Evolutionary conservation across 768 basidiomycete species (phyloP), one percentile per base, ranked within the genome.

Genomic region (Basidioascus undulatus): DNA sequence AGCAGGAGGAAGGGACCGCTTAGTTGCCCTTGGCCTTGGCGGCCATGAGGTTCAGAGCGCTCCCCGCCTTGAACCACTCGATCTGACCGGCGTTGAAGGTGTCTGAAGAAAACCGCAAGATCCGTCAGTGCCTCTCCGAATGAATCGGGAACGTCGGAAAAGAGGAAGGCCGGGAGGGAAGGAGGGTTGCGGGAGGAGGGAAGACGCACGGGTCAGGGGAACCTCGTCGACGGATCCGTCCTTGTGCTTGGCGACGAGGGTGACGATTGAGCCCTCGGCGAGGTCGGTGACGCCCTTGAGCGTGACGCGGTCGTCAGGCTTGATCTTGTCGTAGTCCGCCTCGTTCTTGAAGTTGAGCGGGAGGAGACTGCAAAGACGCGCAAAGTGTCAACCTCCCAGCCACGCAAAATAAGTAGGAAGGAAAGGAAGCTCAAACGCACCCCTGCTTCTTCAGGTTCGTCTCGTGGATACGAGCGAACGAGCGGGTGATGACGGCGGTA

Each of bases 361-460:
- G 47, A 94, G 80, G 82, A 89, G 86, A 52, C n/a, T n/a, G n/a
- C n/a, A n/a, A n/a, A n/a, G n/a, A n/a, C n/a, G n/a, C n/a, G n/a
- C n/a, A n/a, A n/a, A n/a, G n/a, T n/a, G n/a, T n/a, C n/a, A n/a
- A n/a, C n/a, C n/a, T n/a, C n/a, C n/a, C n/a, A n/a, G n/a, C n/a
- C n/a, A n/a, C n/a, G n/a, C n/a, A n/a, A n/a, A n/a, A n/a, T n/a
- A n/a, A n/a, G n/a, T n/a, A n/a, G n/a, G n/a, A n/a, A n/a, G n/a
- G n/a, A n/a, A n/a, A n/a, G n/a, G n/a, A n/a, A n/a, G n/a, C n/a
- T n/a, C n/a, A n/a, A n/a, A n/a, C n/a, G n/a, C n/a, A n/a, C n/a
- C 86, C 86, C 65, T 94, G 87, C 72, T 94, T 94, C 77, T 96
- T 96, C 72, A 86, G 64, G 68, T 87, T 86, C 56, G 83, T 83